Percentiles rank a stretch among this genome's conserved stretches.
Conservation (phyloP, 805 yeast species). For the Starmerella tilneyi region DNA sequence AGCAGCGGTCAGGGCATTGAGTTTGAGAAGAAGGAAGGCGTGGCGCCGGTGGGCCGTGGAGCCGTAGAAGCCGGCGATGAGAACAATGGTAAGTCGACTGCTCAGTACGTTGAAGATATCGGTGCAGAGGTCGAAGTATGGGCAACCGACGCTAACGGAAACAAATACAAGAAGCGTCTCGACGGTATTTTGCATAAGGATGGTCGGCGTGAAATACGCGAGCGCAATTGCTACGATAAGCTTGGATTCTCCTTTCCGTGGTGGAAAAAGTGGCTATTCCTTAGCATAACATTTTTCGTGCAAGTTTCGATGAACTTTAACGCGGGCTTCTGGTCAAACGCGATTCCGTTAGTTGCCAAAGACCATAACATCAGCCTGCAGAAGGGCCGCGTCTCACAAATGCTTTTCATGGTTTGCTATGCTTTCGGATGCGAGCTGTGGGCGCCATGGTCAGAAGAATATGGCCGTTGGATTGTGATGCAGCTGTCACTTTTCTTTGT, state of each 20-base stretch:
- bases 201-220: constrained; percentile 25
- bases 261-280: constrained; percentile 33
- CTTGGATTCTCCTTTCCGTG: constrained; percentile 33
- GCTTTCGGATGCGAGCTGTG: constrained; percentile 48
- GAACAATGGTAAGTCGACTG: constrained; percentile 16
- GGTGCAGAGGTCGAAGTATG: constrained; percentile 18
- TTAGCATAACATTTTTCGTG: constrained; percentile 33
- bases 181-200: constrained; percentile 20
- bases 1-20: neutral
- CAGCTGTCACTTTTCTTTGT: constrained; percentile 43
- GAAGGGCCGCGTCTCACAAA: constrained; percentile 41
- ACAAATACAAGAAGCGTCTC: constrained; percentile 9
- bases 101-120: constrained; percentile 13
- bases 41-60: neutral
- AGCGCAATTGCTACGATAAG: constrained; percentile 34
- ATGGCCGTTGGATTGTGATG: constrained; percentile 52
- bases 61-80: neutral
- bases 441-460: constrained; percentile 59
- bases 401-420: constrained; percentile 45
- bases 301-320: constrained; percentile 38
- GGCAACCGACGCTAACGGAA: constrained; percentile 13
- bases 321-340: constrained; percentile 32
- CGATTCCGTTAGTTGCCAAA: constrained; percentile 36
- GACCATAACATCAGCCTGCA: constrained; percentile 37
- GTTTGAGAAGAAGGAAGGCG: neutral